Percentiles rank a stretch among this genome's conserved stretches.
phyloP scores from a whole-genome alignment of 140 eudicot genomes.

The Ambrosia hybrid region DNA sequence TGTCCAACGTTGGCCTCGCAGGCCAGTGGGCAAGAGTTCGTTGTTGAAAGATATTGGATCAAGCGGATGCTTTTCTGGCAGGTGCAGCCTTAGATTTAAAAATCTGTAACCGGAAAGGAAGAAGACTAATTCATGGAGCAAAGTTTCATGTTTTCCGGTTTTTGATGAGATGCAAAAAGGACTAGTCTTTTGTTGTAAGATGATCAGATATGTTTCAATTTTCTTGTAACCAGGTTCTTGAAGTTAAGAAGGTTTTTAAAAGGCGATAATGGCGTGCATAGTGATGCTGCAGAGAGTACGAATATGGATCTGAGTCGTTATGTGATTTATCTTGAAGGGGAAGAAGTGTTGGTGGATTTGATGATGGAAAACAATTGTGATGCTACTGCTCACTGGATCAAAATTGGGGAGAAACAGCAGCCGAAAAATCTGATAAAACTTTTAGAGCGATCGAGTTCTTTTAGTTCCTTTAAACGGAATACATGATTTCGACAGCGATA shows the following conservation, averaged over 20 bases:
- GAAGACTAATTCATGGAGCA: constrained; percentile 38
- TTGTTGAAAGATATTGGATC: constrained; percentile 60
- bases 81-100: constrained; percentile 45
- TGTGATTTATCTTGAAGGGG: constrained; percentile 78
- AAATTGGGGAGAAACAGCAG: constrained; percentile 52
- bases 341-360: constrained; percentile 59
- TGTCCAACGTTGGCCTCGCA: constrained; percentile 32
- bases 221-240: constrained; percentile 33
- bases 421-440: constrained; percentile 51
- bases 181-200: constrained; percentile 47
- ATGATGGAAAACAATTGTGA: constrained; percentile 46
- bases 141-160: constrained; percentile 32
- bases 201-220: constrained; percentile 46
- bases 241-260: constrained; percentile 27
- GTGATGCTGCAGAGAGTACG: constrained; percentile 17
- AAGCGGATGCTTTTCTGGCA: constrained; percentile 43
- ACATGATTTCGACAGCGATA: constrained; percentile 45
- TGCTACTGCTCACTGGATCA: constrained; percentile 53
- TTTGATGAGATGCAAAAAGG: constrained; percentile 46
- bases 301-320: constrained; percentile 38
- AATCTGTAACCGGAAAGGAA: constrained; percentile 39
- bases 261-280: constrained; percentile 24
- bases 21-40: constrained; percentile 30
- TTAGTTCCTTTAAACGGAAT: constrained; percentile 42
- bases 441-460: constrained; percentile 32